Evolutionary conservation across 1,284 basidiomycete genomes (phyloP).

Genomic region (Naganishia liquefaciens): DNA sequence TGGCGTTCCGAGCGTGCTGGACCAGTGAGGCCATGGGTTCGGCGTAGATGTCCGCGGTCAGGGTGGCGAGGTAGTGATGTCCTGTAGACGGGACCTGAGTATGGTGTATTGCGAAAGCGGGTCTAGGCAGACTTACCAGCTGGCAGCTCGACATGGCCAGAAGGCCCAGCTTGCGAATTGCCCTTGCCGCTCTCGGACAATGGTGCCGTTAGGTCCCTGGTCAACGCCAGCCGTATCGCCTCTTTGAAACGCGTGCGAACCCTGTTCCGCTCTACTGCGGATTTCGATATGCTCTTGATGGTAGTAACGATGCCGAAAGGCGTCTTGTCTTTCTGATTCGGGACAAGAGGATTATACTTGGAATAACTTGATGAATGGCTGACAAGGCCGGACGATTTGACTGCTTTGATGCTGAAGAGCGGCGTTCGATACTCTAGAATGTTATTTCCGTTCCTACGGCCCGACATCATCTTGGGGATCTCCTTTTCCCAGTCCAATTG

Average conservation of each 20-base stretch:
- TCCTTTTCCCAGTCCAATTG: constrained; percentile 26
- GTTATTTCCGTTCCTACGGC: constrained; percentile 12
- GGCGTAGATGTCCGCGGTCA: constrained; percentile 13
- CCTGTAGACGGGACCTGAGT: not conserved
- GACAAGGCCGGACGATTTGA: constrained; percentile 7
- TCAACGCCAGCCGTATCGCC: constrained; percentile 30
- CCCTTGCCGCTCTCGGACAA: not conserved
- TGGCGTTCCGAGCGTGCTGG: constrained; percentile 1
- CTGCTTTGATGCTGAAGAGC: constrained; percentile 19
- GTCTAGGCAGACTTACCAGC: not conserved
- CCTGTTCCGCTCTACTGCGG: constrained; percentile 29
- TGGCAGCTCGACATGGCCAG: not conserved
- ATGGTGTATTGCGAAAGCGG: not conserved
- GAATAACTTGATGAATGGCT: not conserved
- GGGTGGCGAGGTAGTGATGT: constrained; percentile 15
- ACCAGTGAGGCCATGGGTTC: constrained; percentile 14
- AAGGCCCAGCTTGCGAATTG: not conserved
- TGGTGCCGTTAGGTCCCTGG: not conserved
- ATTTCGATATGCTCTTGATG: constrained; percentile 33
- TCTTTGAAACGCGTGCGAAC: constrained; percentile 34
- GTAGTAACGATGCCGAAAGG: constrained; percentile 30
- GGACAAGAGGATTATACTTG: constrained; percentile 16
- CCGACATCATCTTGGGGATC: constrained; percentile 16
- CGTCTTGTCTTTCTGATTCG: constrained; percentile 13
- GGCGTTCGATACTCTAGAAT: constrained; percentile 11